Evolutionary conservation across 179 eudicot genomes (phyloP).

Genomic region (Gypsophila paniculata): DNA sequence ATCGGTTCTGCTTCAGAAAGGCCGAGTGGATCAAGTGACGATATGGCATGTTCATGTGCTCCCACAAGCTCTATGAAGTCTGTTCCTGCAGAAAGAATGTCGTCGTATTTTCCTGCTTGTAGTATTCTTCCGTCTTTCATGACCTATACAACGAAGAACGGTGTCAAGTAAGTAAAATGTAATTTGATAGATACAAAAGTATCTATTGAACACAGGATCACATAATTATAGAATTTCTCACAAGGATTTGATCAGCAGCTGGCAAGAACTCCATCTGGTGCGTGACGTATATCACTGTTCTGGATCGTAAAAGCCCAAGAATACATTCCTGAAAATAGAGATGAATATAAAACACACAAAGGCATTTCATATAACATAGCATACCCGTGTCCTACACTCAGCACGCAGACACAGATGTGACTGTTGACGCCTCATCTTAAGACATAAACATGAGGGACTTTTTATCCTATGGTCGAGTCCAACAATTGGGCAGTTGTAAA

Average conservation of each 20-base stretch:
- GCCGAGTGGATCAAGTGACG: constrained; percentile 42
- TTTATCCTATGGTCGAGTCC: neutral
- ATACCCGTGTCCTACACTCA: too few relatives aligned
- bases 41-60: constrained; percentile 71
- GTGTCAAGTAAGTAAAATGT: constrained; percentile 18
- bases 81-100: constrained; percentile 58
- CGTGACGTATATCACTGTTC: constrained; percentile 79
- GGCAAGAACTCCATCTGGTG: constrained; percentile 90
- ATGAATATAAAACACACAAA: neutral
- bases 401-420: too few relatives aligned
- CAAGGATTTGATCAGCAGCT: constrained; percentile 79
- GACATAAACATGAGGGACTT: too few relatives aligned
- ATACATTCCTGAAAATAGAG: constrained; percentile 56
- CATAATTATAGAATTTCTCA: constrained; percentile 26
- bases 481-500: too few relatives aligned
- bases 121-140: constrained; percentile 74
- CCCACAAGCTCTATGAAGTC: constrained; percentile 89
- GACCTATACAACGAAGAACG: constrained; percentile 38
- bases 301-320: constrained; percentile 53
- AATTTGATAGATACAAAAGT: constrained; percentile 32
- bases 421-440: too few relatives aligned
- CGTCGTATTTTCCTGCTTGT: constrained; percentile 76
- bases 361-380: too few relatives aligned
- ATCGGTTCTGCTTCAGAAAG: constrained; percentile 5
- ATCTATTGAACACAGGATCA: neutral